Percentiles rank a stretch among this genome's conserved stretches.
These are phyloP conservation scores for Corymbia calophylla DNA, from an alignment of 441 rosid genomes.

Conservation along the genomic window DNA sequence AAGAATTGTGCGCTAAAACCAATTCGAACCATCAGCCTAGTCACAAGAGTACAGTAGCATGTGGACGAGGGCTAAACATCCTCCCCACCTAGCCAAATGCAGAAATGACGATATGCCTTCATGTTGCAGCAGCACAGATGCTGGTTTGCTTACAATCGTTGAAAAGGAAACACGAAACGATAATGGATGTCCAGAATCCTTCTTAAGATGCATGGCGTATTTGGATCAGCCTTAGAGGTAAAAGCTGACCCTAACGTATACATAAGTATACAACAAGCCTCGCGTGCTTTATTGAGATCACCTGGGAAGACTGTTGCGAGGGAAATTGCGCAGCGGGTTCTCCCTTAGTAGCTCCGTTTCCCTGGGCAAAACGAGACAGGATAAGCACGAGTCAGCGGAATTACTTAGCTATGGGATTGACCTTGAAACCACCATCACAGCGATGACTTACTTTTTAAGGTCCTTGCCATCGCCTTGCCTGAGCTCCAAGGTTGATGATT, in stretches of 20 bases:
- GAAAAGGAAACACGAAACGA: background rate
- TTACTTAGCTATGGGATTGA: background rate
- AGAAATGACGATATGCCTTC: background rate
- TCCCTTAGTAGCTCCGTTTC: slow-evolving; percentile 69
- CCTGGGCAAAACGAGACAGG: slow-evolving; percentile 22
- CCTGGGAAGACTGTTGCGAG: slow-evolving; percentile 58
- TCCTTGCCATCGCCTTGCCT: slow-evolving; percentile 43
- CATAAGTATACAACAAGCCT: background rate
- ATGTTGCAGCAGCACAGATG: background rate
- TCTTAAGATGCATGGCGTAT: background rate
- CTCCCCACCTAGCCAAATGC: background rate
- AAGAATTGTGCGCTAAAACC: background rate
- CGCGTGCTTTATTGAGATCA: slow-evolving; percentile 11
- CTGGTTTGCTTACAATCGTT: background rate
- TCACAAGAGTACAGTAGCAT: background rate
- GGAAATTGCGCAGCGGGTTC: slow-evolving; percentile 77
- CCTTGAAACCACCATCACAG: background rate
- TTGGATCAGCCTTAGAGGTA: slow-evolving; percentile 25
- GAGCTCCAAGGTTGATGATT: slow-evolving; percentile 30
- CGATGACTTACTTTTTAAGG: slow-evolving; percentile 46
- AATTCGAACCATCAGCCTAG: background rate
- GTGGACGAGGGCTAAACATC: background rate
- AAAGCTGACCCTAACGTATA: slow-evolving; percentile 19
- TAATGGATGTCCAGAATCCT: background rate
- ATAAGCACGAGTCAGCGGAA: background rate